Percentiles rank a stretch among this genome's conserved stretches.
Conservation (phyloP, 495 filamentous ascomycete genomes). For the Penicillium parvum region DNA sequence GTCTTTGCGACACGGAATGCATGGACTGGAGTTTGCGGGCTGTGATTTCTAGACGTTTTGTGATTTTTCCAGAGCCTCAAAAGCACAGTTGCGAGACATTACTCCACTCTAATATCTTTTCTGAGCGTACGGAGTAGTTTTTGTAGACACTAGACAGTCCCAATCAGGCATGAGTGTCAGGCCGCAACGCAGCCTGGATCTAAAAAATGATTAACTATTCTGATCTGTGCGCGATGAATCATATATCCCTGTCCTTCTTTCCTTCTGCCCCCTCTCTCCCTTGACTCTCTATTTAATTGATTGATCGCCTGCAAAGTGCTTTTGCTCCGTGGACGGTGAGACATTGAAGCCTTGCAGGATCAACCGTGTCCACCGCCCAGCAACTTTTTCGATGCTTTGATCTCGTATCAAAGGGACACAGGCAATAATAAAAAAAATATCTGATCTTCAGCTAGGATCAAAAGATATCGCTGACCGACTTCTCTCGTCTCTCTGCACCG, state of each 20-base stretch:
- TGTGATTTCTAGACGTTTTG: conserved; percentile 10
- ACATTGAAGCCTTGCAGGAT: conserved; percentile 28
- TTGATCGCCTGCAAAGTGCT: conserved; percentile 27
- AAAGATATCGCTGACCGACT: conserved; percentile 19
- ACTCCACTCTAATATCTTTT: conserved; percentile 8
- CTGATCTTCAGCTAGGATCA: background rate
- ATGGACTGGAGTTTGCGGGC: conserved; percentile 13
- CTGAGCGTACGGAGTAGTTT: background rate
- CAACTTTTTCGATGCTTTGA: conserved; percentile 9
- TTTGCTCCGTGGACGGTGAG: conserved; percentile 20
- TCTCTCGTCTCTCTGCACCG: conserved; percentile 16
- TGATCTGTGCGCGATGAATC: conserved; percentile 31
- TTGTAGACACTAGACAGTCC: too few species aligned
- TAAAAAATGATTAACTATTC: conserved; percentile 8
- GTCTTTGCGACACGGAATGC: conserved; percentile 12
- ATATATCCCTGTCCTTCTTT: conserved; percentile 13
- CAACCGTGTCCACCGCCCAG: conserved; percentile 11
- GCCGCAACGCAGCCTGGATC: conserved; percentile 26
- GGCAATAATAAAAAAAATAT: conserved; percentile 1
- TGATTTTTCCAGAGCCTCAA: conserved; percentile 1
- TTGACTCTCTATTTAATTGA: conserved; percentile 8
- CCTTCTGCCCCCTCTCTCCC: background rate
- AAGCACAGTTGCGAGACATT: conserved; percentile 1
- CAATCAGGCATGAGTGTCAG: conserved; percentile 32
- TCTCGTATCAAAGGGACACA: background rate